A percentile compares a stretch with the other conserved stretches of the same genome.
phyloP scores from a whole-genome alignment of 306 rosid species.

The Urtica urens region DNA sequence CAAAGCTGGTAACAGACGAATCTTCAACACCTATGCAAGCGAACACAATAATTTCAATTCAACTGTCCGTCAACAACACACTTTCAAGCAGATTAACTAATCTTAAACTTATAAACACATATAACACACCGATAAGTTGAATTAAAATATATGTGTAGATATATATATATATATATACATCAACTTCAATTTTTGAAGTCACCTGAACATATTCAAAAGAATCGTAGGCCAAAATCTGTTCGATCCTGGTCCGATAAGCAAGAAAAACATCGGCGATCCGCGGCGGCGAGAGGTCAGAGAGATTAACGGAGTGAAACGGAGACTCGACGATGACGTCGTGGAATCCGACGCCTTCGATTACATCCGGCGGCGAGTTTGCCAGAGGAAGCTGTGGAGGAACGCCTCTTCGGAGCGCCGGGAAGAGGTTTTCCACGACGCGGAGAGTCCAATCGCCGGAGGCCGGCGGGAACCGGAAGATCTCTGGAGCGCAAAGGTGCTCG shows the following conservation, averaged over 20 bases:
- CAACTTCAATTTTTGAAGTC: too few relatives aligned
- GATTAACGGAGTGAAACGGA: constrained; percentile 53
- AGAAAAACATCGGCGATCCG: constrained; percentile 34
- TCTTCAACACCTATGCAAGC: too few relatives aligned
- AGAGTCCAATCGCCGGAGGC: constrained; percentile 41
- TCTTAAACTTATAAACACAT: too few relatives aligned
- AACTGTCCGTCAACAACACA: too few relatives aligned
- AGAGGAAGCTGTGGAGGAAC: background rate
- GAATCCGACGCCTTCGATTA: constrained; percentile 49
- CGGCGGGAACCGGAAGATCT: constrained; percentile 61
- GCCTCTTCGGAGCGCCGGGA: constrained; percentile 53
- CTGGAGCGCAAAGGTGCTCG: constrained; percentile 75
- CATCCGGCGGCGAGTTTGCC: background rate
- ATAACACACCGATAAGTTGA: too few relatives aligned
- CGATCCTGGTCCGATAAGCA: constrained; percentile 32
- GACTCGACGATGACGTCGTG: constrained; percentile 69
- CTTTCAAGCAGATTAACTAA: too few relatives aligned
- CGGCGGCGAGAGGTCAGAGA: constrained; percentile 31
- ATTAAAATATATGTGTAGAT: too few relatives aligned
- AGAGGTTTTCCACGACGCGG: constrained; percentile 71
- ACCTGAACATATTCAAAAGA: constrained; percentile 73
- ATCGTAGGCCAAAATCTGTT: constrained; percentile 19
- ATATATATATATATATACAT: too few relatives aligned
- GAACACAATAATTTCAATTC: too few relatives aligned
- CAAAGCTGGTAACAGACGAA: too few relatives aligned